These are phyloP conservation scores for Fusarium sp. DNA, from an alignment of 2,329 filamentous ascomycete species.

Conservation along the genomic window DNA sequence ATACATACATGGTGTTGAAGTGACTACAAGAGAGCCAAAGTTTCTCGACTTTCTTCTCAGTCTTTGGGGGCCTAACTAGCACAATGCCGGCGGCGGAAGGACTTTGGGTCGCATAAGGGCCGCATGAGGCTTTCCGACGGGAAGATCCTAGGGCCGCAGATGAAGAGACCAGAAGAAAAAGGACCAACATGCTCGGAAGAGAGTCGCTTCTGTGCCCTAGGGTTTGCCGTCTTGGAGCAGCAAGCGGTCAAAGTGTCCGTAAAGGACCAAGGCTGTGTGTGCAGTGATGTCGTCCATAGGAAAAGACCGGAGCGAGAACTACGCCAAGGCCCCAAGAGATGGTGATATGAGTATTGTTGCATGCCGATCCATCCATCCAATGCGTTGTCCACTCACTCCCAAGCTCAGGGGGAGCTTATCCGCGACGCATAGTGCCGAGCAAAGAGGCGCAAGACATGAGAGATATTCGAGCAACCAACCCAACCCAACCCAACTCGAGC, in stretches of 20 bases:
- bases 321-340: conserved; percentile 24
- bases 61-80: conserved; percentile 12
- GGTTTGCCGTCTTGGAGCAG: conserved; percentile 7
- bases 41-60: conserved; percentile 9
- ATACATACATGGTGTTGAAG: conserved; percentile 6
- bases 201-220: conserved; percentile 4
- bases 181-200: conserved; percentile 27
- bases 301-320: conserved; percentile 23
- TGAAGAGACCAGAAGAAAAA: conserved; percentile 8
- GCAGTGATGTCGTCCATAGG: conserved; percentile 5
- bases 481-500: conserved; percentile 7
- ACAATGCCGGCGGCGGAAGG: conserved; percentile 19
- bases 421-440: conserved; percentile 26
- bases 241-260: conserved; percentile 20
- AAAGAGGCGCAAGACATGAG: conserved; percentile 29
- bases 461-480: conserved; percentile 22
- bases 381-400: conserved; percentile 32
- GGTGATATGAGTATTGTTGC: conserved; percentile 30
- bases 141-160: conserved; percentile 39
- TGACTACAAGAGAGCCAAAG: conserved; percentile 6
- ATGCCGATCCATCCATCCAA: conserved; percentile 35
- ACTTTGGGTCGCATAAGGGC: conserved; percentile 36
- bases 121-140: conserved; percentile 40
- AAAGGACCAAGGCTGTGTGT: background rate
- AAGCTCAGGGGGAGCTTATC: conserved; percentile 31